phyloP scores from a whole-genome alignment of 345 rosid genomes.

The Populus simonii region DNA sequence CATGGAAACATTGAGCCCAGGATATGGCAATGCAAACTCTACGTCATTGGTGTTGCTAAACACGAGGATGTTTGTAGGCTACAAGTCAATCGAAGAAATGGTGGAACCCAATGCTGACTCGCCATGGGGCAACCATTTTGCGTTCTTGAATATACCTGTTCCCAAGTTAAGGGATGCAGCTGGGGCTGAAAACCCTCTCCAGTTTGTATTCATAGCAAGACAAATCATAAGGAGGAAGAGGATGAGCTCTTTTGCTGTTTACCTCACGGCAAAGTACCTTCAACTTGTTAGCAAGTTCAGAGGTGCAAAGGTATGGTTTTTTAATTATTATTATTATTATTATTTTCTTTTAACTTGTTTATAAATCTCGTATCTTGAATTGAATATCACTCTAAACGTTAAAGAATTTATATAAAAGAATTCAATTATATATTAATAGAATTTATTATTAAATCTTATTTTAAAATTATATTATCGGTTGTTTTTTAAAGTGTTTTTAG shows the following conservation, averaged over 20 bases:
- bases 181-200: constrained; percentile 26
- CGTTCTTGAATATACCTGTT: constrained; percentile 29
- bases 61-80: constrained; percentile 37
- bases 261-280: constrained; percentile 26
- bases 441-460: too few relatives aligned
- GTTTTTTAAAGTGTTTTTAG: too few relatives aligned
- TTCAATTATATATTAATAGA: too few relatives aligned
- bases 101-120: constrained; percentile 29
- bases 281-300: constrained; percentile 23
- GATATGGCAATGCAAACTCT: constrained; percentile 15
- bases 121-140: constrained; percentile 50
- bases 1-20: constrained; percentile 31
- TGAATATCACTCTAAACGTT: too few relatives aligned
- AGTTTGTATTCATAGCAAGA: constrained; percentile 30
- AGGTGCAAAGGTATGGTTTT: constrained; percentile 36
- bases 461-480: too few relatives aligned
- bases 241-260: constrained; percentile 21
- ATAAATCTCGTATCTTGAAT: background rate
- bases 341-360: background rate
- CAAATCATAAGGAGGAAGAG: constrained; percentile 27
- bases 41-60: constrained; percentile 47
- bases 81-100: constrained; percentile 49
- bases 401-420: too few relatives aligned
- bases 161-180: constrained; percentile 13
- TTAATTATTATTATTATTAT: background rate